Base-by-base conservation (phyloP, 441 rosid species). In the Gossypium schwendimanii region DNA sequence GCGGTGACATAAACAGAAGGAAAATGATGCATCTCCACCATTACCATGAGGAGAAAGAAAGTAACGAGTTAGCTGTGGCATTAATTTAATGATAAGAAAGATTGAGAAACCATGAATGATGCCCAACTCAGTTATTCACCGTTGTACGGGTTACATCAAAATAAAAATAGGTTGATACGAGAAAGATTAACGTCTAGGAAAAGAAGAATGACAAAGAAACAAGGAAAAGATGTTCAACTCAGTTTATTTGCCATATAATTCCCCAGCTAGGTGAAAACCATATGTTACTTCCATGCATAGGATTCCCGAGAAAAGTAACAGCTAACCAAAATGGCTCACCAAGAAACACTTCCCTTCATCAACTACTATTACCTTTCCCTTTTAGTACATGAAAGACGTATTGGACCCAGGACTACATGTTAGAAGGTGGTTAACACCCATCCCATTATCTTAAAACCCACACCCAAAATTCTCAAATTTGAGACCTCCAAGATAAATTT, bases 401-500 rank as follows among this genome's bases (percentile, higher is more conserved):
- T 66, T 8, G 10, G 63, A 58, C 63, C 36, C 39, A 58, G 39
- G 63, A 28, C 63, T 58, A 26, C 63, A 58, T 58, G n/a, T 24
- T 58, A 14, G 63, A 44, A 44, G 28, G 69, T 64, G 7, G 36
- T 44, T 44, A 15, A 36, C 54, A 12, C 33, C 33, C 23, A 63
- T 21, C 14, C 12, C 69, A 41, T 41, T 44, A 44, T 21, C 54
- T 17, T 6, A 44, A 63, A 64, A 64, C 33, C 54, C 33, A 44
- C 69, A 21, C 54, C 54, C 31, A 41, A 44, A 44, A 11, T 44
- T 26, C 49, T 21, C 36, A 64, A 64, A 41, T 63, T 63, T 18
- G 21, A 63, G 69, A 63, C 69, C 31, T 63, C 31, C 69, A 63
- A 41, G 31, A 41, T 63, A 63, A 63, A 41, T 39, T 12, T 26